Percentiles rank a stretch among this genome's conserved stretches.
Conservation (phyloP, 2,329 filamentous ascomycete species). For the Periconia macrospinosa region DNA sequence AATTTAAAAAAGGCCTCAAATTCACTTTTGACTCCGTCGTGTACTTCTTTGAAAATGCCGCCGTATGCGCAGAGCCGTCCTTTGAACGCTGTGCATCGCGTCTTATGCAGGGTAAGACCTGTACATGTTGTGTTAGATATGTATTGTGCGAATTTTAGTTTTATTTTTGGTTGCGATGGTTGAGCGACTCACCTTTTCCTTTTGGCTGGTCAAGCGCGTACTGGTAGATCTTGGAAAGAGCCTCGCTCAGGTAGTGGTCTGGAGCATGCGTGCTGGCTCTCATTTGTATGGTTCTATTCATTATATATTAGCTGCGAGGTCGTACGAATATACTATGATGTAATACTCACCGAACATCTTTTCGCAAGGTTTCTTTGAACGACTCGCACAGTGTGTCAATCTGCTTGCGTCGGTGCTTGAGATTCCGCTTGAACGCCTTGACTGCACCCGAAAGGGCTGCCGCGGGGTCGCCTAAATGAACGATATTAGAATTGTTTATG, state of each 20-base stretch:
- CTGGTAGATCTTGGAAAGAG: slow-evolving; percentile 16
- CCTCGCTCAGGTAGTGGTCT: slow-evolving; percentile 12
- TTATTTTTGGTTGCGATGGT: background rate
- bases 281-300: background rate
- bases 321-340: too few species aligned
- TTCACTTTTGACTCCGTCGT: background rate
- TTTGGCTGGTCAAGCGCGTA: background rate
- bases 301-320: slow-evolving; percentile 1
- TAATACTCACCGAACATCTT: background rate
- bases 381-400: slow-evolving; percentile 5
- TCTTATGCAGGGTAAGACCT: slow-evolving; percentile 7
- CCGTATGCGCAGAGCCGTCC: background rate
- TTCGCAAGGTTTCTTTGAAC: background rate
- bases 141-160: too few species aligned
- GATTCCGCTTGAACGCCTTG: slow-evolving; percentile 2
- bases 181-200: background rate
- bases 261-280: background rate
- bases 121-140: too few species aligned
- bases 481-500: too few species aligned
- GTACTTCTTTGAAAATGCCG: slow-evolving; percentile 3
- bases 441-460: slow-evolving; percentile 6
- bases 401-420: slow-evolving; percentile 4
- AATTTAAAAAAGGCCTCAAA: background rate
- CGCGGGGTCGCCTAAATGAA: slow-evolving; percentile 5
- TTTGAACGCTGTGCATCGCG: slow-evolving; percentile 9